These are phyloP conservation scores for Priceomyces medius DNA, from an alignment of 805 yeast genomes.

Conservation along the genomic window DNA sequence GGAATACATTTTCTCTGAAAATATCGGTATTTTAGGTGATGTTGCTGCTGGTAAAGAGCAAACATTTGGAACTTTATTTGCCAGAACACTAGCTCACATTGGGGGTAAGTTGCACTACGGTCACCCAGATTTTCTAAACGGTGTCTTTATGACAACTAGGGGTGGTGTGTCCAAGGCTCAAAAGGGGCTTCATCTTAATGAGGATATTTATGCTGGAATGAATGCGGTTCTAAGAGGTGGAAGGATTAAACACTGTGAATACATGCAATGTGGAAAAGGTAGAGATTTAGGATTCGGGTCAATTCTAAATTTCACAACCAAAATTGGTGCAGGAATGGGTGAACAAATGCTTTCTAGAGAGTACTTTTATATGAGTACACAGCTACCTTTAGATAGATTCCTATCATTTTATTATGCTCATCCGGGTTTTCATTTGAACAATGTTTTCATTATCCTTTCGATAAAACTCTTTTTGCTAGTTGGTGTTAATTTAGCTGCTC, in stretches of 20 bases:
- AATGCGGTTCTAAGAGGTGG: slow-evolving; percentile 88
- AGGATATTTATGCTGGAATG: slow-evolving; percentile 96
- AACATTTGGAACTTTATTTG: slow-evolving; percentile 93
- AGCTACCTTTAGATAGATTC: slow-evolving; percentile 84
- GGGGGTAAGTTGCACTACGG: slow-evolving; percentile 96
- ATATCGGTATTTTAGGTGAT: slow-evolving; percentile 89
- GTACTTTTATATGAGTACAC: slow-evolving; percentile 87
- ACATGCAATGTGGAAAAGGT: slow-evolving; percentile 95
- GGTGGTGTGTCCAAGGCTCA: slow-evolving; percentile 97
- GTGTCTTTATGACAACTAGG: slow-evolving; percentile 87
- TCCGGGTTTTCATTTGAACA: slow-evolving; percentile 93
- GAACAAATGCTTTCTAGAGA: slow-evolving; percentile 92
- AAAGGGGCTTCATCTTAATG: slow-evolving; percentile 87
- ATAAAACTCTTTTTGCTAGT: slow-evolving; percentile 82
- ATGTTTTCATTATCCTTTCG: slow-evolving; percentile 81
- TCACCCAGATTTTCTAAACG: slow-evolving; percentile 93
- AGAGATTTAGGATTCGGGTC: slow-evolving; percentile 93
- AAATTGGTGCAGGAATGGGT: slow-evolving; percentile 98
- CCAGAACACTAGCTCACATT: slow-evolving; percentile 87
- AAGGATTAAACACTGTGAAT: slow-evolving; percentile 91
- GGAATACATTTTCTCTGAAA: slow-evolving; percentile 91
- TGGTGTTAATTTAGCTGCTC: slow-evolving; percentile 73
- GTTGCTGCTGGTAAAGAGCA: slow-evolving; percentile 98
- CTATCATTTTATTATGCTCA: slow-evolving; percentile 94
- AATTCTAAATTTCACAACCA: slow-evolving; percentile 87